Base-by-base conservation (phyloP, 148 eudicot species). In the Silene conica region DNA sequence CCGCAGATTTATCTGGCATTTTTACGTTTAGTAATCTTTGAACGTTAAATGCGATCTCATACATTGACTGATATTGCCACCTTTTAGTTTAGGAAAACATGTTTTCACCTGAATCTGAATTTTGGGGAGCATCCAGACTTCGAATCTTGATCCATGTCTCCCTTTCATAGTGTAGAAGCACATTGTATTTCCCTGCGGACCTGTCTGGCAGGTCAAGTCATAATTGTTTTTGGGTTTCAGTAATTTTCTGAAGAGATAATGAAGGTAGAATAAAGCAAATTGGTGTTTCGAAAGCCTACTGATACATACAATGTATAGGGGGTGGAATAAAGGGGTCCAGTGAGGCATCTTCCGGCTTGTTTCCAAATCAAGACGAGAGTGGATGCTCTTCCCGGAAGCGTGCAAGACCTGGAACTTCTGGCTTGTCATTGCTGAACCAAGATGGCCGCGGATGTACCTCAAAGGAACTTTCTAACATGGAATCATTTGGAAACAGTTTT, bases 361-460 rank as follows among this genome's bases (percentile, higher is more conserved):
- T 78, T 80, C 68, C 45, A 71, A 81, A 81, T 69, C 72, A 78
- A 70, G 78, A 23, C n/a, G 82, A 70, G 79, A 77, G 79, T 68
- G 85, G 79, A 73, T 73, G 80, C 75, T 79, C 87, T 55, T 79
- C 74, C 34, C 65, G 75, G 65, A 80, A 80, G 73, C 83, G 83
- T 38, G 60, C 79, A 9, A 76, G 79, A 26, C 63, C 63, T n/a
- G 79, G 28, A 28, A 77, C 86, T 74, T 78, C 84, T 56, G 76
- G 82, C 60, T 50, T 50, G 55, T 63, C 66, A 69, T 77, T 61
- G 73, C 67, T 13, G 52, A 74, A 60, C 73, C 80, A 75, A 73
- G 80, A 16, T 4, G 82, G 69, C 71, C 74, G 71, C 61, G 84
- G 74, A 73, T 70, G 80, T 65, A 73, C 77, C 46, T 76, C 78